phyloP scores from a whole-genome alignment of 2,329 filamentous ascomycete genomes.

The Lizonia empirigonia region DNA sequence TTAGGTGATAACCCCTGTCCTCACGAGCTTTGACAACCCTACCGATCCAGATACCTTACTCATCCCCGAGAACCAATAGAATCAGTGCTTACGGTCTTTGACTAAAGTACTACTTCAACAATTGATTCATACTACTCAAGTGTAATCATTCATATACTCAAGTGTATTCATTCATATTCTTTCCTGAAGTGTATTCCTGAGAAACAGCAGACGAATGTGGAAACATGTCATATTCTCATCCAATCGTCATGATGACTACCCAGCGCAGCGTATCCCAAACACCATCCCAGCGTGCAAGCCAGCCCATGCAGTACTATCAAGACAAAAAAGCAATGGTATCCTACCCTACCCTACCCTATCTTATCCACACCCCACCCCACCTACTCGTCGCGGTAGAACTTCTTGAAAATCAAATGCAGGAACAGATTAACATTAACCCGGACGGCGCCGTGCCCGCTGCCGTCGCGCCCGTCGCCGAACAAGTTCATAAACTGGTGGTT shows the following conservation, averaged over 20 bases:
- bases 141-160: no score
- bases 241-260: slow-evolving; percentile 7
- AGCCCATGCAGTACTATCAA: no score
- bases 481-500: slow-evolving; percentile 95
- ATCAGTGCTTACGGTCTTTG: no score
- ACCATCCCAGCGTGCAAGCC: neutral
- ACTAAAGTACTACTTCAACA: no score
- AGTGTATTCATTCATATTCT: no score
- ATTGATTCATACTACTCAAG: no score
- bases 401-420: slow-evolving; percentile 96
- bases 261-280: neutral
- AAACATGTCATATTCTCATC: slow-evolving; percentile 3
- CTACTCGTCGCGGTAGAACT: slow-evolving; percentile 74
- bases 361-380: neutral
- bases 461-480: slow-evolving; percentile 59
- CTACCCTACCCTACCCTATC: neutral
- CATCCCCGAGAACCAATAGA: no score
- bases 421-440: slow-evolving; percentile 95
- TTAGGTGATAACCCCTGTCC: no score
- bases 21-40: no score
- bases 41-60: no score
- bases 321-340: slow-evolving; percentile 3
- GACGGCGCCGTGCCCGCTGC: slow-evolving; percentile 54
- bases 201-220: neutral
- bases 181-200: no score